Conservation (phyloP, 805 yeast genomes). For the Priceomyces carsonii region DNA sequence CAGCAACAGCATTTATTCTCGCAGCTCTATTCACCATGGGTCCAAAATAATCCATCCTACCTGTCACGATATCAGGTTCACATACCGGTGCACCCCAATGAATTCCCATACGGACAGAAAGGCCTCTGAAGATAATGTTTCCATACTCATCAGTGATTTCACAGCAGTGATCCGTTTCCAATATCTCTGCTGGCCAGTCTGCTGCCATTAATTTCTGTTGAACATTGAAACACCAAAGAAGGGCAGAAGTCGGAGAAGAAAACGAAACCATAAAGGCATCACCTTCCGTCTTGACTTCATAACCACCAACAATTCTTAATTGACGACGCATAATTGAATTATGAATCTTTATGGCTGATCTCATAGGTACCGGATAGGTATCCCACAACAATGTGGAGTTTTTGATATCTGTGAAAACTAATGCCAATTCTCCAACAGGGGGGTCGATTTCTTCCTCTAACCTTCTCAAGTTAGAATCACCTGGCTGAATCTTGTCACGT, state of each 20-base stretch:
- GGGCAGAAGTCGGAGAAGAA: slow-evolving; percentile 86
- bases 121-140: slow-evolving; percentile 73
- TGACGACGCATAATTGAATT: slow-evolving; percentile 94
- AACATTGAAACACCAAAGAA: slow-evolving; percentile 92
- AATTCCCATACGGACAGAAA: slow-evolving; percentile 96
- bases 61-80: slow-evolving; percentile 90
- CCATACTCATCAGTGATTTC: slow-evolving; percentile 67
- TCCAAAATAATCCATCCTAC: slow-evolving; percentile 98
- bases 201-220: slow-evolving; percentile 79
- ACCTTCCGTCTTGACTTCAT: slow-evolving; percentile 98
- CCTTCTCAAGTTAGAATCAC: slow-evolving; percentile 78
- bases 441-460: slow-evolving; percentile 90
- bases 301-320: slow-evolving; percentile 90
- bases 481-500: slow-evolving; percentile 42
- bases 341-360: slow-evolving; percentile 94
- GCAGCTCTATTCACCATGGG: slow-evolving; percentile 98
- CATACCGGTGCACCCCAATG: slow-evolving; percentile 99
- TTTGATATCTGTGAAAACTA: slow-evolving; percentile 96
- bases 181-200: slow-evolving; percentile 95
- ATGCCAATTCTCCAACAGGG: slow-evolving; percentile 90
- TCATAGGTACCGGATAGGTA: slow-evolving; percentile 87
- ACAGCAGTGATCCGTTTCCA: slow-evolving; percentile 81
- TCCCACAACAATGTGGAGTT: slow-evolving; percentile 96
- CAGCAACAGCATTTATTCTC: slow-evolving; percentile 90
- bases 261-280: slow-evolving; percentile 98